Base-by-base conservation (phyloP, 1,284 basidiomycete genomes). In the Takashimella koratensis region DNA sequence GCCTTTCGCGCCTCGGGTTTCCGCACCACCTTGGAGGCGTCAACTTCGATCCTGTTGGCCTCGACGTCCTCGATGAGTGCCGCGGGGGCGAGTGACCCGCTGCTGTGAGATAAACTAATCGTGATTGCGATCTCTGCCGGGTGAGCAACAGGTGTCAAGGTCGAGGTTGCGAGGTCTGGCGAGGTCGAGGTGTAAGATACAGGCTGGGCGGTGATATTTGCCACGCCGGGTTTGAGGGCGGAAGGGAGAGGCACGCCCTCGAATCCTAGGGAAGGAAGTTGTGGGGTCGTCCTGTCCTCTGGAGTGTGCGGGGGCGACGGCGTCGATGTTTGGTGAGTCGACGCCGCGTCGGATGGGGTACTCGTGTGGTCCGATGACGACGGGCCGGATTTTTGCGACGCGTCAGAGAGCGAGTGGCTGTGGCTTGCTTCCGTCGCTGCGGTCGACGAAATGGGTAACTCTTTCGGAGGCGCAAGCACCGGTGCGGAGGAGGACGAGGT, bases 331-430 rank as follows among this genome's bases (percentile, higher is more conserved):
- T 71, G 73, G 41, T 71, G 64, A 2, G 64, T 68, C 12, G 71
- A 73, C 20, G 67, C 67, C 3, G 67, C 64, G 20, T 67, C 64
- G 0, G 74, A 75, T n/a, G 69, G 67, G 1, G 74, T 72, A n/a
- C 69, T 60, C 20, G 60, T 65, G 50, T 73, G 70, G 48, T 70
- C 68, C 3, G 63, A 65, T 20, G 64, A 67, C 13, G 67, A 66
- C 1, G 56, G 58, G 5, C 43, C 53, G 2, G 60, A 56, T 5
- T 23, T 51, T 20, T 55, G 49, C n/a, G 65, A 62, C 1, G 64
- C 59, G 41, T 45, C 42, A 2, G 62, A 59, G 36, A 26, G 44
- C 11, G 55, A 52, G 39, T 54, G 40, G 16, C 22, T 43, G 43
- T 48, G 53, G 19, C 10, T 19, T 10, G 36, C n/a, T 47, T 47